phyloP scores from a whole-genome alignment of 2,329 filamentous ascomycete genomes.

The Ceratocystis cubensis region DNA sequence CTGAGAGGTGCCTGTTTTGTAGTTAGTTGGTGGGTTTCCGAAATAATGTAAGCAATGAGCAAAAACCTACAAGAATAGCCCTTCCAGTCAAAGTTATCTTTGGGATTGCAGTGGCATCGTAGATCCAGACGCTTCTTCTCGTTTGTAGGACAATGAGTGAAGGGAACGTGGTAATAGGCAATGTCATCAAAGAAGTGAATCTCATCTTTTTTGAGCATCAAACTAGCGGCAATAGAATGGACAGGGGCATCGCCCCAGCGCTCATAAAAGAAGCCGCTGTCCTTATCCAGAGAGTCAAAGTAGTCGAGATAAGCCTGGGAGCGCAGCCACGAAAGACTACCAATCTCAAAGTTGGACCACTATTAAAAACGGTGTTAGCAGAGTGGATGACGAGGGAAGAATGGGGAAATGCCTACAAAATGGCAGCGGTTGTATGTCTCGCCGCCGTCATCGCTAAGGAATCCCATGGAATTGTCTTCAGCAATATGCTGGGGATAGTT shows the following conservation, averaged over 20 bases:
- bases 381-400: neutral
- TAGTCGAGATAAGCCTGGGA: constrained; percentile 81
- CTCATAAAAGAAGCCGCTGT: constrained; percentile 98
- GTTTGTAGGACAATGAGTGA: constrained; percentile 91
- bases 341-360: constrained; percentile 99
- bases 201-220: constrained; percentile 83
- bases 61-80: constrained; percentile 75
- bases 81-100: constrained; percentile 99
- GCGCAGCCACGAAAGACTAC: constrained; percentile 84
- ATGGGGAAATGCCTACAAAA: constrained; percentile 51
- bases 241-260: constrained; percentile 96
- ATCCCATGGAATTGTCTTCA: constrained; percentile 74
- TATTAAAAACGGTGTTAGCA: constrained; percentile 33
- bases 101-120: constrained; percentile 88
- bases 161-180: constrained; percentile 93
- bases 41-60: constrained; percentile 19
- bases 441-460: constrained; percentile 82
- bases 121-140: constrained; percentile 73
- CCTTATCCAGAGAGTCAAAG: constrained; percentile 75
- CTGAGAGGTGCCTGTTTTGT: constrained; percentile 47
- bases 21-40: neutral
- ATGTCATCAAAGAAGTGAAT: constrained; percentile 99
- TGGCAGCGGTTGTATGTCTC: constrained; percentile 95
- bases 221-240: constrained; percentile 84
- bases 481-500: constrained; percentile 79